These are phyloP conservation scores for Fusarium sublunatum DNA, from an alignment of 2,329 filamentous ascomycete species.

Conservation along the genomic window DNA sequence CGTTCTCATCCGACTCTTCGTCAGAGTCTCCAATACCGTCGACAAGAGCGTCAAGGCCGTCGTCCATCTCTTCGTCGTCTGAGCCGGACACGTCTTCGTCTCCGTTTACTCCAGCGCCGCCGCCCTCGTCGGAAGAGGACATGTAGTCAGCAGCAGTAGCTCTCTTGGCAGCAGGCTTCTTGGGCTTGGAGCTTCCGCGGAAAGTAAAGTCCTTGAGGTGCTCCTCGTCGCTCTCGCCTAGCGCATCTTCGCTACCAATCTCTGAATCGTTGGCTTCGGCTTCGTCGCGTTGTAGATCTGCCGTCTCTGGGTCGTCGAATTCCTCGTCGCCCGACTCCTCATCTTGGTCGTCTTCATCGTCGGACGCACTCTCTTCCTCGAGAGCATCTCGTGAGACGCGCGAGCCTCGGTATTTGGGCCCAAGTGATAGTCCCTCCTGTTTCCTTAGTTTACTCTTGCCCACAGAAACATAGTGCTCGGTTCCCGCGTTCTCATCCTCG, in stretches of 20 bases:
- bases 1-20: conserved; percentile 52
- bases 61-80: conserved; percentile 53
- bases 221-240: conserved; percentile 87
- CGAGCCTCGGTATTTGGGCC: conserved; percentile 82
- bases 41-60: conserved; percentile 51
- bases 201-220: conserved; percentile 79
- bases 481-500: conserved; percentile 68
- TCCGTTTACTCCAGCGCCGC: conserved; percentile 49
- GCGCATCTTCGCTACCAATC: conserved; percentile 74
- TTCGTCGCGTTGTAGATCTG: conserved; percentile 65
- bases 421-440: conserved; percentile 74
- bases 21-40: conserved; percentile 49
- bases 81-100: conserved; percentile 53
- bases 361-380: conserved; percentile 66
- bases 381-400: conserved; percentile 77
- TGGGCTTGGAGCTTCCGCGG: conserved; percentile 66
- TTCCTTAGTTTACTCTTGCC: conserved; percentile 87
- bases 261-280: conserved; percentile 66
- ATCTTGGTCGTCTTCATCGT: conserved; percentile 59
- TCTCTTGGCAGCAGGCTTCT: conserved; percentile 53
- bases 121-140: conserved; percentile 58
- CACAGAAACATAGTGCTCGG: conserved; percentile 88
- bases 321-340: conserved; percentile 61
- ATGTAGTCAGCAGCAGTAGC: conserved; percentile 69
- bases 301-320: conserved; percentile 68